These are phyloP conservation scores for Hypholoma sublateritium DNA, from an alignment of 768 basidiomycete genomes.

Conservation along the genomic window DNA sequence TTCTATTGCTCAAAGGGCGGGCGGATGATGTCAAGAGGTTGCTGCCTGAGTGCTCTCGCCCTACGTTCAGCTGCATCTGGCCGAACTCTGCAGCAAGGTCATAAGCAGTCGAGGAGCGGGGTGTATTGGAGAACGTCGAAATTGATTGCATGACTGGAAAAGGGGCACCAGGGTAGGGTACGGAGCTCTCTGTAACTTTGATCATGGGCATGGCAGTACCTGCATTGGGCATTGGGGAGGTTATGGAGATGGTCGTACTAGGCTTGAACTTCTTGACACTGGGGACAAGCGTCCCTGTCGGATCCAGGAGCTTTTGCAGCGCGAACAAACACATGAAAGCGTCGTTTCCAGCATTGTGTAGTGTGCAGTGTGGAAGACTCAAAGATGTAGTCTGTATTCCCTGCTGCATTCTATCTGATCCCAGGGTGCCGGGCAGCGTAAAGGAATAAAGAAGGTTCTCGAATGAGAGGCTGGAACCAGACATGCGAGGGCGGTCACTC, in stretches of 20 bases:
- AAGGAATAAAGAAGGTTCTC: constrained; percentile 63
- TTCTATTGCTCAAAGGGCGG: constrained; percentile 14
- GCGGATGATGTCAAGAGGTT: constrained; percentile 12
- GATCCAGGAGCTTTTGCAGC: constrained; percentile 69
- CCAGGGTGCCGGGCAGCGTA: constrained; percentile 29
- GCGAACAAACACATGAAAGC: constrained; percentile 68
- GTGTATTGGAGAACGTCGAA: constrained; percentile 14
- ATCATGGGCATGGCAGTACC: neutral
- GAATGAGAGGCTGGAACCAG: constrained; percentile 60
- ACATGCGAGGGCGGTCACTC: constrained; percentile 49
- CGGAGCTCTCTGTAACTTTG: constrained; percentile 3
- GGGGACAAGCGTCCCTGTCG: constrained; percentile 39
- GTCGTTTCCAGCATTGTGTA: constrained; percentile 82
- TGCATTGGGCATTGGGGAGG: constrained; percentile 11
- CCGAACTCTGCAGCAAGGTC: constrained; percentile 42
- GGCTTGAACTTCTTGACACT: constrained; percentile 28
- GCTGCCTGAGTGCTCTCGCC: constrained; percentile 9
- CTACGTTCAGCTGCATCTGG: constrained; percentile 29
- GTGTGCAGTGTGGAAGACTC: constrained; percentile 38
- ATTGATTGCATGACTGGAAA: constrained; percentile 12
- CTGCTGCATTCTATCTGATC: constrained; percentile 12
- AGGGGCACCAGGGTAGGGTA: neutral
- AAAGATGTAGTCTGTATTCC: constrained; percentile 18
- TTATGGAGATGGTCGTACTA: constrained; percentile 8
- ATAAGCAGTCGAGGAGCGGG: constrained; percentile 26